Base-by-base conservation (phyloP, 176 grass and related monocot genomes). In the Oryza coarctata region DNA sequence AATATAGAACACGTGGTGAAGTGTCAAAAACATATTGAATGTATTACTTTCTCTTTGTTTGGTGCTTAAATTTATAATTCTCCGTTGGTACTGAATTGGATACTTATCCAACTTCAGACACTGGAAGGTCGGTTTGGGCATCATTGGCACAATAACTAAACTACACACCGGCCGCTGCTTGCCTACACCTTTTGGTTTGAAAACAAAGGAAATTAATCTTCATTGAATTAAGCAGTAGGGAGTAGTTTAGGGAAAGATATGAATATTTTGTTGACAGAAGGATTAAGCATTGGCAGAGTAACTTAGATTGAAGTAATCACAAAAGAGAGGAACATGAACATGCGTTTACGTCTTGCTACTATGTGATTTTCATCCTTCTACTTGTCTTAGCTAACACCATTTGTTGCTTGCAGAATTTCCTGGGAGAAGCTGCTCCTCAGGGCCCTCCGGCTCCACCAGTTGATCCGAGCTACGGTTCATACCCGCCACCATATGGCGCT, bases 371-470 rank as follows among this genome's bases (percentile, higher is more conserved):
- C 55, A 60, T 60, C 55, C n/a, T 60, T 60, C n/a, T 25, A 60
- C 67, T 31, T 57, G 3, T 57, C 15, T 32, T 62, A 43, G 32
- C 78, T 72, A 72, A 77, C 45, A 4, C 1, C 25, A 31, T 72
- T 5, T 4, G 71, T 81, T 74, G 66, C 10, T 90, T 89, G 84
- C 86, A 98, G 92, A 98, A 98, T 93, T 98, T 95, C 82, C 93
- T 98, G 88, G 95, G 86, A 7, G 95, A 94, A 49, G 90, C 88
- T 71, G 86, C 80, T 27, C 13, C 85, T 57, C 75, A 87, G 39
- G 85, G 69, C n/a, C 85, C 78, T 47, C 44, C 89, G 6, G 77
- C 76, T 9, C 85, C 63, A 0, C 64, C 90, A 27, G 70, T 71
- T 14, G 88, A 95, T 76, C 63, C 74, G 1, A 71, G 86, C 74